phyloP scores from a whole-genome alignment of 176 grass and related monocot species.

The Triticum monococcum region DNA sequence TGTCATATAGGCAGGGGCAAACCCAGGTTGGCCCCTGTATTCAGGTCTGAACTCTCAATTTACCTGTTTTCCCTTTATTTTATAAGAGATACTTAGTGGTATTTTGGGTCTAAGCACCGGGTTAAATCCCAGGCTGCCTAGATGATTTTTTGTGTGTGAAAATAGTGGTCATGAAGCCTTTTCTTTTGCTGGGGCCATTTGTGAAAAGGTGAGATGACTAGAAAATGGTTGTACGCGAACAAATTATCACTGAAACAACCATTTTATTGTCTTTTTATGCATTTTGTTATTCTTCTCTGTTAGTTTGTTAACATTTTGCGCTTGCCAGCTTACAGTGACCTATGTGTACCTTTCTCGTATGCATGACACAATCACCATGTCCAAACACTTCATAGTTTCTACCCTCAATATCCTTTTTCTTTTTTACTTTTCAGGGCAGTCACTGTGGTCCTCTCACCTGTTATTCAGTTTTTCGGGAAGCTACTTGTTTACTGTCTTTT shows the following conservation, averaged over 20 bases:
- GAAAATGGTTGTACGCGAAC: neutral
- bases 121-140: neutral
- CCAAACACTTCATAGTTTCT: constrained; percentile 12
- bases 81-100: neutral
- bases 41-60: neutral
- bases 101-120: neutral
- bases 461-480: neutral
- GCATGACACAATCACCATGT: neutral
- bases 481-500: constrained; percentile 30
- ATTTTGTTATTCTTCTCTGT: neutral
- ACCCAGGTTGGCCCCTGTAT: neutral
- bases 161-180: neutral
- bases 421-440: constrained; percentile 6
- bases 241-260: neutral
- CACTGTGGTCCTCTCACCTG: neutral
- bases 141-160: neutral
- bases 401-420: neutral
- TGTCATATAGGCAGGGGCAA: neutral
- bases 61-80: neutral
- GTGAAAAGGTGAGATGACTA: neutral
- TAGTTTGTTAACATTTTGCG: neutral
- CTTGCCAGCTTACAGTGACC: neutral
- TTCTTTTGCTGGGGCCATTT: neutral
- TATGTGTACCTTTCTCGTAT: neutral
- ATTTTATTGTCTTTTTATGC: neutral